These are phyloP conservation scores for Leonotis leonurus DNA, from an alignment of 257 asterid species.

Conservation along the genomic window DNA sequence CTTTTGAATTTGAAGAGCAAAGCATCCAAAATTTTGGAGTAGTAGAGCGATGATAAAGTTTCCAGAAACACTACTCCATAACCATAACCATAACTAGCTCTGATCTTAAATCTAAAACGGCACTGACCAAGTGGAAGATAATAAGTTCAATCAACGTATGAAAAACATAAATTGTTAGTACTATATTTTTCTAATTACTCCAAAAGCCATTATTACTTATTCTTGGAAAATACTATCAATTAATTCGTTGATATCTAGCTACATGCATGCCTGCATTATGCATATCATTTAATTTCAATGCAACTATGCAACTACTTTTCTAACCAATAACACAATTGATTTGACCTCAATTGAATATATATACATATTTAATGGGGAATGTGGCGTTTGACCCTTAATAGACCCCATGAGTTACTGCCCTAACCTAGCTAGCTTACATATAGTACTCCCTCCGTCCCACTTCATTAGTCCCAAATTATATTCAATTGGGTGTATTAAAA, in stretches of 20 bases:
- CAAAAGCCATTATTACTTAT: too few species aligned
- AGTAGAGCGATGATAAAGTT: constrained; percentile 3
- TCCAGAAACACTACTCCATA: too few species aligned
- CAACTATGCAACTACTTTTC: constrained; percentile 10
- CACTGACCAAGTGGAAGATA: constrained; percentile 23
- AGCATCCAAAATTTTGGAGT: not conserved
- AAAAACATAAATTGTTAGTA: not conserved
- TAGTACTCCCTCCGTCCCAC: too few species aligned
- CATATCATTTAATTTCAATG: too few species aligned
- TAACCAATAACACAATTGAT: constrained; percentile 22
- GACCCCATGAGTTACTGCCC: constrained; percentile 22
- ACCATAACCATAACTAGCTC: too few species aligned
- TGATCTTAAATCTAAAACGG: constrained; percentile 9
- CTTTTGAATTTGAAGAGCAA: not conserved
- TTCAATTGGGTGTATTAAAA: too few species aligned
- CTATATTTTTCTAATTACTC: not conserved
- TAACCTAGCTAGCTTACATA: not conserved
- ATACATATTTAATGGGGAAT: not conserved
- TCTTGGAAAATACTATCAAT: too few species aligned
- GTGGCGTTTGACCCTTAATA: constrained; percentile 19
- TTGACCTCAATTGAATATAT: constrained; percentile 21
- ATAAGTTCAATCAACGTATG: not conserved
- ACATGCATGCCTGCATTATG: too few species aligned
- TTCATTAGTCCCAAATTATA: too few species aligned
- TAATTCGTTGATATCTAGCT: too few species aligned